Percentiles rank a stretch among this genome's conserved stretches.
phyloP scores from a whole-genome alignment of 805 yeast species.

The Candida khao-thaluensis region DNA sequence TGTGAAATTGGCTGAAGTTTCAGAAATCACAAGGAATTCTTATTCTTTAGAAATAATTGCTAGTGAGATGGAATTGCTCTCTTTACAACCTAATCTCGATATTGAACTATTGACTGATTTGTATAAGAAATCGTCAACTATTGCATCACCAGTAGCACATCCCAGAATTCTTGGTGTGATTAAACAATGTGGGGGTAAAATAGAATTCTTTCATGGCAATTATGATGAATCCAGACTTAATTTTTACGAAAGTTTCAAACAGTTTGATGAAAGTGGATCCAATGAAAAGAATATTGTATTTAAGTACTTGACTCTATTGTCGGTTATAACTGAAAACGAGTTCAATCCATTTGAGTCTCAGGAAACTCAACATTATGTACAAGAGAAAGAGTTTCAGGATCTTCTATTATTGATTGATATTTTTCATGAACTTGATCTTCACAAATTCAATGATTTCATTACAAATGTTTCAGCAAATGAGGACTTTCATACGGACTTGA shows the following conservation, averaged over 20 bases:
- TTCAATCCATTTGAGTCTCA: constrained; percentile 72
- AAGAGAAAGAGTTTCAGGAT: constrained; percentile 27
- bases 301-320: constrained; percentile 59
- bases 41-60: constrained; percentile 65
- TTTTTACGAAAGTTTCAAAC: constrained; percentile 48
- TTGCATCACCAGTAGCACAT: constrained; percentile 69
- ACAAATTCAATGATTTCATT: constrained; percentile 14
- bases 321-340: constrained; percentile 61
- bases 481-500: constrained; percentile 27
- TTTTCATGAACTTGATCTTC: constrained; percentile 30
- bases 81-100: constrained; percentile 31
- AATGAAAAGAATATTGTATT: constrained; percentile 52
- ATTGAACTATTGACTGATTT: constrained; percentile 44
- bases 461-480: constrained; percentile 15
- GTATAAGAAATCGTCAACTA: constrained; percentile 41
- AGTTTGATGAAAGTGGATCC: constrained; percentile 46
- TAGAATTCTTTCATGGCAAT: constrained; percentile 58
- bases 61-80: constrained; percentile 56
- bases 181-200: constrained; percentile 71
- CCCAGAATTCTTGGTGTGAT: constrained; percentile 74
- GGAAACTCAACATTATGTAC: constrained; percentile 57
- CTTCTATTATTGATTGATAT: constrained; percentile 28
- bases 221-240: constrained; percentile 65
- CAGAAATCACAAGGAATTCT: constrained; percentile 47
- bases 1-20: constrained; percentile 30